Base-by-base conservation (phyloP, 352 stramenopile species). In the Globisporangium cystogenes region DNA sequence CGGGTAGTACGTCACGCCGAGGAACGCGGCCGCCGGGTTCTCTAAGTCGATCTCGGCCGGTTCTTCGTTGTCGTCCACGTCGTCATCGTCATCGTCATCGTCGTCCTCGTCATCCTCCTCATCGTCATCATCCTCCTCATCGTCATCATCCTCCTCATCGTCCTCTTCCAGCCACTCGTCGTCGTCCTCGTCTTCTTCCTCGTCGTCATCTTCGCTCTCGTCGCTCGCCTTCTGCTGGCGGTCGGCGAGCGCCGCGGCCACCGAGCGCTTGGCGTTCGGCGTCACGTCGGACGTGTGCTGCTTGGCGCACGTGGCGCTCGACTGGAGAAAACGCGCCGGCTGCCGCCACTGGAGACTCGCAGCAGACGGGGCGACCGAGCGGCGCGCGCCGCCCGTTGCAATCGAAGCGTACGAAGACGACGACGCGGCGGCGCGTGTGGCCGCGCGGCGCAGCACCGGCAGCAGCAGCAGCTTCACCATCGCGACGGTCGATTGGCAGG, bases 1-100 rank as follows among this genome's bases (percentile, higher is more conserved):
- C 10, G 60, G 65, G 57, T 89, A 68, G 61, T 80, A 92, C 14
- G 70, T 68, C 14, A 93, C 76, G 49, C 83, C 83, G 42, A 90
- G 64, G 65, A 85, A 90, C 29, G 81, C 52, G 10, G 64, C 63
- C 43, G 66, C 53, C 21, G 66, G 59, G 14, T 70, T 61, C 2
- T 53, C 49, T 14, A 61, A 50, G 48, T 82, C 68, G 15, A 63
- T 68, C 23, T 64, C 66, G 0, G 50, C 71, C 27, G 69, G 59
- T 27, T 74, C 53, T 12, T 64, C 68, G 1, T 68, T 59, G 0
- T 70, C 62, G 0, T 56, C 49, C 1, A 71, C 52, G 4, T 62
- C 49, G 5, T 66, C 58, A 10, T 56, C 62, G 0, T 71, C 63
- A 1, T 64, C 58, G 1, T 60, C 55, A 0, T 65, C 43, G 1